Conservation (phyloP, 495 filamentous ascomycete genomes). For the Daldinia loculata region DNA sequence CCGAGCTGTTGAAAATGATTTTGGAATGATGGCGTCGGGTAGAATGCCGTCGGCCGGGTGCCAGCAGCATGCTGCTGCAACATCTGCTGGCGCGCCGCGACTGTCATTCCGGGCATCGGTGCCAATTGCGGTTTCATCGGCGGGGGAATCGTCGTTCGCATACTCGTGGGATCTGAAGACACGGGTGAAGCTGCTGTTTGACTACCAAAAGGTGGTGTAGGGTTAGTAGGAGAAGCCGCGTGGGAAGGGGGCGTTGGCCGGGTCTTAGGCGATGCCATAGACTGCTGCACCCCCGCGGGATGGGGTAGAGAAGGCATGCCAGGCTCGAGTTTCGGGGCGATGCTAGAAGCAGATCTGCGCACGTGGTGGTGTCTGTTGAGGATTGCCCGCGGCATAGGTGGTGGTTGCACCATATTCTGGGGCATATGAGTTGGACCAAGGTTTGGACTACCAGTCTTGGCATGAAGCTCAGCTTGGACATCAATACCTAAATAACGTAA, state of each 20-base stretch:
- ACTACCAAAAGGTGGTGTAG: constrained; percentile 73
- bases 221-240: constrained; percentile 76
- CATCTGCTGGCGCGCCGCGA: constrained; percentile 44
- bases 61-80: constrained; percentile 52
- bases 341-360: constrained; percentile 72
- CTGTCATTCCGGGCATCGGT: constrained; percentile 59
- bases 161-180: constrained; percentile 62
- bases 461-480: constrained; percentile 91
- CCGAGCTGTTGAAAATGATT: constrained; percentile 97
- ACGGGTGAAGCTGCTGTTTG: constrained; percentile 75
- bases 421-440: constrained; percentile 69
- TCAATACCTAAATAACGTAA: constrained; percentile 76
- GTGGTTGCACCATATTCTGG: constrained; percentile 70
- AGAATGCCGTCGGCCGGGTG: constrained; percentile 62
- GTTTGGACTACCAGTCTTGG: constrained; percentile 82
- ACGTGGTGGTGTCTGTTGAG: constrained; percentile 73
- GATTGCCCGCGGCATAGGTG: constrained; percentile 75
- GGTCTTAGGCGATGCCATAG: constrained; percentile 63
- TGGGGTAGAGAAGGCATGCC: constrained; percentile 64
- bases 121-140: constrained; percentile 53
- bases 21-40: constrained; percentile 82
- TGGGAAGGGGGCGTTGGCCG: constrained; percentile 87
- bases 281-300: constrained; percentile 61
- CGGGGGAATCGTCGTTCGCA: constrained; percentile 53
- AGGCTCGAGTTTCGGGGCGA: constrained; percentile 75